A percentile compares a stretch with the other conserved stretches of the same genome.
These are phyloP conservation scores for Aspergillus niger DNA, from an alignment of 2,329 filamentous ascomycete genomes.

Conservation along the genomic window DNA sequence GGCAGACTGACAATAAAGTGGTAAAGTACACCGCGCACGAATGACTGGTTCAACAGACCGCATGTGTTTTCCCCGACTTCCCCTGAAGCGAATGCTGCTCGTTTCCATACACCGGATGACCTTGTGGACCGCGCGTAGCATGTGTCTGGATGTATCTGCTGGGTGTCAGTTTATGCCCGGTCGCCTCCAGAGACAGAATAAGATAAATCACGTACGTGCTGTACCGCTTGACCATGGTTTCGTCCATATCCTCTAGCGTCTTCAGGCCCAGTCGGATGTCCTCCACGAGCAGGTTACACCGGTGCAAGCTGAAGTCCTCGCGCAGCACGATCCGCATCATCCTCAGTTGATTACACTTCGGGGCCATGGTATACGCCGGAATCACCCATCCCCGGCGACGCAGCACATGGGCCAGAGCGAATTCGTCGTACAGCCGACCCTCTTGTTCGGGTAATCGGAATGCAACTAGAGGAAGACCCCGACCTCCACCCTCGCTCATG, in stretches of 20 bases:
- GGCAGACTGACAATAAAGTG: background rate
- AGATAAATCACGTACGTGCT: conserved; percentile 54
- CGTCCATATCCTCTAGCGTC: conserved; percentile 71
- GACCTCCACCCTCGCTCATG: conserved; percentile 75
- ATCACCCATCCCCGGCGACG: conserved; percentile 87
- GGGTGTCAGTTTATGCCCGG: background rate
- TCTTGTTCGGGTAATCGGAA: conserved; percentile 69
- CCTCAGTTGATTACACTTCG: conserved; percentile 77
- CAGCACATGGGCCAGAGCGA: conserved; percentile 76
- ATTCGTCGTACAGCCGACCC: conserved; percentile 67
- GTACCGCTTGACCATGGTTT: conserved; percentile 66
- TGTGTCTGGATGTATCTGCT: conserved; percentile 13
- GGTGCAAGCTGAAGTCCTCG: conserved; percentile 80
- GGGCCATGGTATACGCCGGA: conserved; percentile 94
- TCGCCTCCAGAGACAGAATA: background rate
- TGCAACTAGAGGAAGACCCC: conserved; percentile 83
- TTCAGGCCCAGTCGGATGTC: conserved; percentile 76
- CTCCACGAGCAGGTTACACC: conserved; percentile 73
- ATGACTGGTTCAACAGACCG: conserved; percentile 63
- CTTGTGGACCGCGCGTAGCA: conserved; percentile 14
- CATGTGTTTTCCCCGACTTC: conserved; percentile 85
- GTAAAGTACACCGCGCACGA: background rate
- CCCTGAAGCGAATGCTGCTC: conserved; percentile 84
- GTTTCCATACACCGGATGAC: conserved; percentile 56
- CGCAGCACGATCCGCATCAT: conserved; percentile 88